Evolutionary conservation across 2,329 filamentous ascomycete genomes (phyloP), one percentile per base, ranked within the genome.

Genomic region (Colletotrichum endophyticum): DNA sequence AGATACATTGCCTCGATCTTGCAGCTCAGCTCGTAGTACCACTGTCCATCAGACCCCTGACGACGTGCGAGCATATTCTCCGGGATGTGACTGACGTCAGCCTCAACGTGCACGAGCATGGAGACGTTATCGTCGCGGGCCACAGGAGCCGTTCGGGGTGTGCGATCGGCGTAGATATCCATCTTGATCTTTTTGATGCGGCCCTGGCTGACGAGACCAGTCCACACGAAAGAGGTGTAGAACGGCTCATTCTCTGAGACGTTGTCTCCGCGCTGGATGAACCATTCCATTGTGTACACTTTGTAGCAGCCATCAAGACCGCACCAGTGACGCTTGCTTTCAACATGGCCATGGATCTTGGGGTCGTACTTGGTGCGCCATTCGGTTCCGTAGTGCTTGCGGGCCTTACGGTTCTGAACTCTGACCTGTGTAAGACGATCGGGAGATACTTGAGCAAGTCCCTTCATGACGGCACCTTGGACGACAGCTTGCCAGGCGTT

Each of bases 291-390:
- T 5, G 81, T 80, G 32, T 82, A 80, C 7, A 87, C 81, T 72
- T 84, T 85, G 72, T 82, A 85, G 75, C 81, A 83, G 0, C 85
- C 85, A 44, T 85, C 81, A 2, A 84, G 79, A 3, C 82, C 83
- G 70, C 83, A 84, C 85, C 85, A 87, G 61, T 81, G 80, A 44
- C 81, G 80, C 78, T 83, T 84, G 44, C 80, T 68, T 32, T 81
- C 78, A 27, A 86, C 77, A n/a, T 83, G 83, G 62, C 70, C 87
- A 83, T 96, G 95, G 81, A 93, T 94, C 63, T 91, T 89, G 81
- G 94, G 93, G 78, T 96, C 94, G 82, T 95, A 96, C 0, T 95
- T 93, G 0, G 94, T 96, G 0, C 94, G 94, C 84, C 96, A 96
- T 30, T 92, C 94, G 5, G 94, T 96, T 27, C 95, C 95, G 81